phyloP scores from a whole-genome alignment of 306 rosid species.

The Citrullus colocynthis region DNA sequence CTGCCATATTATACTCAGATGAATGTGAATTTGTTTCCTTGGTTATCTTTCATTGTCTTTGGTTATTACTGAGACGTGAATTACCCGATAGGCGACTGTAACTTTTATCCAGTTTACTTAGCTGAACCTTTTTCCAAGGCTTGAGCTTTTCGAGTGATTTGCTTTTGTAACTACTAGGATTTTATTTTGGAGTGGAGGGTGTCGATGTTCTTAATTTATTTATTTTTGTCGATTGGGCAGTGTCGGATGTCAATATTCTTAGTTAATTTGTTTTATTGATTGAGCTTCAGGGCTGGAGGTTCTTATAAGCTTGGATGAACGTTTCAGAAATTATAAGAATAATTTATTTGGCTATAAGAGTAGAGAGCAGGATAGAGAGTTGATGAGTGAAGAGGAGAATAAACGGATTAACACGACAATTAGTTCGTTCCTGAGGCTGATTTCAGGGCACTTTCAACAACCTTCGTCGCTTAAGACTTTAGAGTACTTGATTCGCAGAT shows the following conservation, averaged over 20 bases:
- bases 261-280: background rate
- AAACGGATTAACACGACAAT: slow-evolving; percentile 42
- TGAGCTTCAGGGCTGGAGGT: slow-evolving; percentile 58
- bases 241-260: background rate
- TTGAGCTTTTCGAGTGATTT: background rate
- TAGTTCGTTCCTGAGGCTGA: slow-evolving; percentile 43
- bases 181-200: background rate
- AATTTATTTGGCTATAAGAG: slow-evolving; percentile 54
- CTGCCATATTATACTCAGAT: background rate
- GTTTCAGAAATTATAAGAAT: slow-evolving; percentile 47
- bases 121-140: background rate
- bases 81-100: background rate
- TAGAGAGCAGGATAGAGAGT: slow-evolving; percentile 70
- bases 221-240: background rate
- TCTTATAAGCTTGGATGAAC: slow-evolving; percentile 47
- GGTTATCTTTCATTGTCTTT: background rate
- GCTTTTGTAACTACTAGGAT: background rate
- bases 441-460: slow-evolving; percentile 49
- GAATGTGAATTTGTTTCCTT: background rate
- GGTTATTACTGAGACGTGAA: background rate
- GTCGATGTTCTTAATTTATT: background rate
- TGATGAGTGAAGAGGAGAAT: slow-evolving; percentile 52
- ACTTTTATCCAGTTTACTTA: background rate
- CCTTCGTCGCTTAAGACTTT: slow-evolving; percentile 59
- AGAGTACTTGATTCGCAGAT: slow-evolving; percentile 78